A percentile compares a stretch with the other conserved stretches of the same genome.
These are phyloP conservation scores for Theobroma grandiflorum DNA, from an alignment of 441 rosid genomes.

Conservation along the genomic window DNA sequence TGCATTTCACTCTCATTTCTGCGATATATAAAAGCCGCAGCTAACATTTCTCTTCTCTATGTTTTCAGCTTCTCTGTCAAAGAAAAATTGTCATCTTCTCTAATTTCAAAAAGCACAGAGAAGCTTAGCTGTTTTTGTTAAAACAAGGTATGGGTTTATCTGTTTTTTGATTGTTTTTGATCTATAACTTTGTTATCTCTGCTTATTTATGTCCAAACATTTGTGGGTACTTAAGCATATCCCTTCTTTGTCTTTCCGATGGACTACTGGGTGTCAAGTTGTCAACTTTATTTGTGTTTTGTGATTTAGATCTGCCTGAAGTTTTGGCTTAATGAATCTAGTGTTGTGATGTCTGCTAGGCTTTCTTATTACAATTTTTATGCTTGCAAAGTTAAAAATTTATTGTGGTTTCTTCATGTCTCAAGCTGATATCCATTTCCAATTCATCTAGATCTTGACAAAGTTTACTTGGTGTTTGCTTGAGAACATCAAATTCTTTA, in stretches of 20 bases:
- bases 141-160: background rate
- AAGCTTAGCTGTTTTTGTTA: conserved; percentile 2
- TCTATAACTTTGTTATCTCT: background rate
- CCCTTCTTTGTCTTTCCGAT: background rate
- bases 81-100: background rate
- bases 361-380: background rate
- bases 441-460: conserved; percentile 9
- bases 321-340: background rate
- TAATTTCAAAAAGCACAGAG: background rate
- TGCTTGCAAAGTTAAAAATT: background rate
- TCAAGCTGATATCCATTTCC: background rate
- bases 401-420: background rate
- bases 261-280: background rate
- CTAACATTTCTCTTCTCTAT: background rate
- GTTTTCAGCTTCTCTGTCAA: conserved; percentile 2
- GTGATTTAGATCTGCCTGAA: conserved; percentile 22
- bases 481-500: background rate
- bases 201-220: background rate
- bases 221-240: background rate
- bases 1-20: conserved; percentile 30
- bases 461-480: background rate
- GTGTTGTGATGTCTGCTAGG: background rate
- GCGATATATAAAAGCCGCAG: conserved; percentile 10
- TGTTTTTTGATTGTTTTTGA: background rate
- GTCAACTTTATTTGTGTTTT: background rate